Base-by-base conservation (phyloP, 148 eudicot genomes). In the Limonium bicolor region DNA sequence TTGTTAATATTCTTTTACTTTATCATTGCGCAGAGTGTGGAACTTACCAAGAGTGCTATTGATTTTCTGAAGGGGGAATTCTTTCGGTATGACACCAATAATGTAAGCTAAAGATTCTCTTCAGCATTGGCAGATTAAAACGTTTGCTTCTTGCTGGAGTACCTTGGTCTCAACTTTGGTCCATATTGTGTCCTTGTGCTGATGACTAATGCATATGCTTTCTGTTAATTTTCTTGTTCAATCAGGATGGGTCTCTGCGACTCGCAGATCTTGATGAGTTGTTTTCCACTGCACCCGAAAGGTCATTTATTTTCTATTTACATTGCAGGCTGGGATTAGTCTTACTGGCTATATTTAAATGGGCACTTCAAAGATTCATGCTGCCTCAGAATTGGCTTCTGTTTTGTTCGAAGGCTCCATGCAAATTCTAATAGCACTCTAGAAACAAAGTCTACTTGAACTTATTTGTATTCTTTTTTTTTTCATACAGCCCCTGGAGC, bases 201-300 rank as follows among this genome's bases (percentile, higher is more conserved):
- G n/a, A n/a, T n/a, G n/a, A n/a, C n/a, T n/a, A n/a, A n/a, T n/a
- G n/a, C n/a, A n/a, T n/a, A n/a, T n/a, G n/a, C n/a, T n/a, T n/a
- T n/a, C n/a, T 30, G 30, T 24, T 27, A 6, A 41, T 21, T 29
- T 19, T 46, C n/a, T 20, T n/a, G 23, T 31, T 43, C 31, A 19
- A 27, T 41, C 65, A 90, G 97, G 82, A 72, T 70, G 94, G 87
- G 46, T 65, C 77, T 33, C 68, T 90, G 42, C 59, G 69, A 8
- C 51, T 70, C 40, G 28, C 60, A 36, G 93, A 84, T 41, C 69
- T 90, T 59, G 93, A 80, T 52, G 97, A 84, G 52, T 59, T 90
- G 20, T 90, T 90, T 57, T 90, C 97, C 32, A 90, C 97, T 17
- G 93, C 97, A 31, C 93, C 93, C 48, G 93, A 90, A 48, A 67